phyloP scores from a whole-genome alignment of 2,329 filamentous ascomycete species.

The Phaeosphaeria sp. region DNA sequence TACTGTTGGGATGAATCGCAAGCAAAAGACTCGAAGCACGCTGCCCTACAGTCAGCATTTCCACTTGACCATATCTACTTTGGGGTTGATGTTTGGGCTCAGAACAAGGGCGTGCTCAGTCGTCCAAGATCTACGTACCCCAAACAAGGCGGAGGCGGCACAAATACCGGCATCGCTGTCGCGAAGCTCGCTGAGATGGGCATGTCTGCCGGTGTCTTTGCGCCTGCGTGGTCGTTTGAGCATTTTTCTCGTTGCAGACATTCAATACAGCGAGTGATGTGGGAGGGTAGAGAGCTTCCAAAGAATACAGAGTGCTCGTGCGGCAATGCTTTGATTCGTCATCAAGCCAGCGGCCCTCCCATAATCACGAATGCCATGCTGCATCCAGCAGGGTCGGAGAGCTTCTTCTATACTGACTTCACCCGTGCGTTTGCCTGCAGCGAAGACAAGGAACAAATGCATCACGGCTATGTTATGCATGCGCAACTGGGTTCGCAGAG shows the following conservation, averaged over 20 bases:
- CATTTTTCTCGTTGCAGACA: conserved; percentile 45
- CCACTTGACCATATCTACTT: conserved; percentile 43
- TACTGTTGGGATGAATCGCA: conserved; percentile 51
- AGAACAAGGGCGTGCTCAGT: conserved; percentile 42
- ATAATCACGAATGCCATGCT: conserved; percentile 38
- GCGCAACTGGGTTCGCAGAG: conserved; percentile 42
- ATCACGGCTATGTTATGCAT: conserved; percentile 23
- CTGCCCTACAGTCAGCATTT: conserved; percentile 33
- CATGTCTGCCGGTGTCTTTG: conserved; percentile 53
- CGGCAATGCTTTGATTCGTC: conserved; percentile 23
- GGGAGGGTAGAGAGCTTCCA: conserved; percentile 42
- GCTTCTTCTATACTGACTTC: conserved; percentile 50
- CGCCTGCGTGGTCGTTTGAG: conserved; percentile 56
- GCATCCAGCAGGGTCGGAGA: conserved; percentile 41
- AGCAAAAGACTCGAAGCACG: conserved; percentile 27
- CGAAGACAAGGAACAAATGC: conserved; percentile 14
- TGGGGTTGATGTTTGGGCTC: conserved; percentile 56
- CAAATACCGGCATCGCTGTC: conserved; percentile 51
- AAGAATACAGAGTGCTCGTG: conserved; percentile 42
- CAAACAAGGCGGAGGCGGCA: conserved; percentile 48
- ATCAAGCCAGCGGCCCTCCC: conserved; percentile 30
- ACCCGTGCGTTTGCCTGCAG: conserved; percentile 37
- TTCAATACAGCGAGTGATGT: conserved; percentile 42
- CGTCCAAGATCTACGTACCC: conserved; percentile 48
- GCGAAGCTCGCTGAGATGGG: conserved; percentile 43